A percentile compares a stretch with the other conserved stretches of the same genome.
These are phyloP conservation scores for Crithidia bombi DNA, from an alignment of 208 protist species.

Conservation along the genomic window DNA sequence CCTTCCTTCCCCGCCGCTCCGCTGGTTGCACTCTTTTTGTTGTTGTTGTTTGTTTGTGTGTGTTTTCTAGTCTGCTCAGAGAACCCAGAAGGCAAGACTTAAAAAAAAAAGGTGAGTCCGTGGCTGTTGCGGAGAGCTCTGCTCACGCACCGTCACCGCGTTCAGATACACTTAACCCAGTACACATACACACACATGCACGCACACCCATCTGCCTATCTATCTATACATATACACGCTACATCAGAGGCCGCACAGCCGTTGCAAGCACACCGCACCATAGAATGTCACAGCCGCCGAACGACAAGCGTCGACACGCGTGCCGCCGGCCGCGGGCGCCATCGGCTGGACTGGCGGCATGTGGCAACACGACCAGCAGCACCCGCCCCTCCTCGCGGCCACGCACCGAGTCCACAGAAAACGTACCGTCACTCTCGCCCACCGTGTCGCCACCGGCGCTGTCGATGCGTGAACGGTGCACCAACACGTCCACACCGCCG, in stretches of 20 bases:
- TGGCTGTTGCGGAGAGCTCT: background rate
- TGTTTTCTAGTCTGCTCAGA: too few species aligned
- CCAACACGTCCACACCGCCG: conserved; percentile 16
- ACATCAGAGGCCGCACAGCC: too few species aligned
- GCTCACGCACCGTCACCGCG: background rate
- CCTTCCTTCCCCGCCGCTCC: too few species aligned
- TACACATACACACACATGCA: background rate
- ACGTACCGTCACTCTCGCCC: conserved; percentile 24
- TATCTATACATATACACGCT: too few species aligned
- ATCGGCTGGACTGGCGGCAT: conserved; percentile 1
- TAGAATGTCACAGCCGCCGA: conserved; percentile 8
- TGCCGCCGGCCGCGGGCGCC: conserved; percentile 29
- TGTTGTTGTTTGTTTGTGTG: conserved; percentile 21
- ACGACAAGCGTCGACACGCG: background rate
- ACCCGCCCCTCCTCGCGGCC: conserved; percentile 28
- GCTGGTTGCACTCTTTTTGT: background rate
- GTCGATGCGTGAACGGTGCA: conserved; percentile 27
- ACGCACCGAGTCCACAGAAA: conserved; percentile 23
- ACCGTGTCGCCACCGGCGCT: conserved; percentile 30
- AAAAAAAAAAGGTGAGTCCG: background rate
- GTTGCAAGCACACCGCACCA: background rate
- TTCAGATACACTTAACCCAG: background rate
- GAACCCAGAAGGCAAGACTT: conserved; percentile 8
- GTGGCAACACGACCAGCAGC: conserved; percentile 16
- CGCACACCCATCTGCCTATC: too few species aligned